These are phyloP conservation scores for Ophiostoma triangulosporum DNA, from an alignment of 2,329 filamentous ascomycete genomes.

Conservation along the genomic window DNA sequence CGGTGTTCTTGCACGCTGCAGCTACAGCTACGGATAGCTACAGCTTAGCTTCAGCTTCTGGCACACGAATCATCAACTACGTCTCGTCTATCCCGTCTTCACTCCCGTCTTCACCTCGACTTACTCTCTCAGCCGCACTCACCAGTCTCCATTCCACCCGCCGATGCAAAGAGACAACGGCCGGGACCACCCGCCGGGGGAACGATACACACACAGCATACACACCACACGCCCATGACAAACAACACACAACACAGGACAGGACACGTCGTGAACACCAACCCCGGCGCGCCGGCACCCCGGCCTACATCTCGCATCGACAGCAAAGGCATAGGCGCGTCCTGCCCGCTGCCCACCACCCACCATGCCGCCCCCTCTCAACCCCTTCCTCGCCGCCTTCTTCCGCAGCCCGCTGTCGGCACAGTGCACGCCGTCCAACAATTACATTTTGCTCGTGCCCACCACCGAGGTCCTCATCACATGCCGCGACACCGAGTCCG, in stretches of 20 bases:
- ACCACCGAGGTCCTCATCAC: slow-evolving; percentile 84
- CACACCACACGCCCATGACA: not conserved
- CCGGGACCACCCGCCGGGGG: slow-evolving; percentile 8
- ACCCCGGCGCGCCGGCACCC: not conserved
- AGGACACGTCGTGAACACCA: too few relatives aligned
- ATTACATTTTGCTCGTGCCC: slow-evolving; percentile 88
- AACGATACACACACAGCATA: not conserved
- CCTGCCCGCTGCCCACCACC: not conserved
- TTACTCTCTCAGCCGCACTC: too few relatives aligned
- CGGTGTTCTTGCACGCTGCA: too few relatives aligned
- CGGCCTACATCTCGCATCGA: not conserved
- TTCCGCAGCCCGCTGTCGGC: slow-evolving; percentile 87
- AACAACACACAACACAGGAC: slow-evolving; percentile 18
- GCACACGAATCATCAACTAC: too few relatives aligned
- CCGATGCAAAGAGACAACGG: slow-evolving; percentile 6
- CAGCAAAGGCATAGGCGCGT: not conserved
- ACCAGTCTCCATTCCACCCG: too few relatives aligned
- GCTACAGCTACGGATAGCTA: too few relatives aligned
- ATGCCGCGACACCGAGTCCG: slow-evolving; percentile 72
- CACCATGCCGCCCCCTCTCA: slow-evolving; percentile 49
- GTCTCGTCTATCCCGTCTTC: too few relatives aligned
- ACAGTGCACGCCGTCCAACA: slow-evolving; percentile 83
- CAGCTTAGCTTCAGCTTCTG: too few relatives aligned
- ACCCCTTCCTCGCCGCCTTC: slow-evolving; percentile 96
- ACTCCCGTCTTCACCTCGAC: not conserved